phyloP scores from a whole-genome alignment of 768 basidiomycete genomes.

The Cystofilobasidium capitatum region DNA sequence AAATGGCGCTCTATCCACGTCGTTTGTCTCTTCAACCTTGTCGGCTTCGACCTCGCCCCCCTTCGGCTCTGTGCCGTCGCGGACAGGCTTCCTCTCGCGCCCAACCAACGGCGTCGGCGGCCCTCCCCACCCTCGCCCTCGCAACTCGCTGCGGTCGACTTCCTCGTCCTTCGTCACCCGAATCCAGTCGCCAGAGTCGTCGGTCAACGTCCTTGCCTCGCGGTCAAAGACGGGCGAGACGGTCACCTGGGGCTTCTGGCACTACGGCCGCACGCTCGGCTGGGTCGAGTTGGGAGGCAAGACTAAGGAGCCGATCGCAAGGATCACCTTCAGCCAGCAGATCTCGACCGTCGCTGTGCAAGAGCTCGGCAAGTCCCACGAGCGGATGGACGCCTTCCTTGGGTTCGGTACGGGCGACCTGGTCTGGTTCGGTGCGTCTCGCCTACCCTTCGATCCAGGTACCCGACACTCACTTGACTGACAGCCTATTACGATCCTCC shows the following conservation, averaged over 20 bases:
- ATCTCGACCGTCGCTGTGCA: constrained; percentile 92
- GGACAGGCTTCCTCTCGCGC: not conserved
- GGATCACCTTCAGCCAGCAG: constrained; percentile 72
- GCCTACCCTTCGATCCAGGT: constrained; percentile 37
- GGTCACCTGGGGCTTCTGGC: constrained; percentile 75
- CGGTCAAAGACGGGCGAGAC: constrained; percentile 58
- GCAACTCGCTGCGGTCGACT: constrained; percentile 80
- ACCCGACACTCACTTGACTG: not conserved
- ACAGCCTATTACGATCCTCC: not conserved
- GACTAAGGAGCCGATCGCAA: constrained; percentile 77
- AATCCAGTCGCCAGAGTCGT: constrained; percentile 67
- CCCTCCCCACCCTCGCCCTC: constrained; percentile 52
- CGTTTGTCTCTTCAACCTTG: constrained; percentile 1
- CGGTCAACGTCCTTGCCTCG: constrained; percentile 58
- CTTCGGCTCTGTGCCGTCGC: not conserved
- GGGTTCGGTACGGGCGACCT: constrained; percentile 70
- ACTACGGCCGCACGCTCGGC: constrained; percentile 67
- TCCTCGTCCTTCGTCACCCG: constrained; percentile 87
- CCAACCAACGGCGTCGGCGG: not conserved
- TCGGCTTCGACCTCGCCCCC: not conserved
- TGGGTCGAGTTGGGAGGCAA: constrained; percentile 83
- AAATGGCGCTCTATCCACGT: constrained; percentile 1
- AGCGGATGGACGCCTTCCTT: constrained; percentile 39
- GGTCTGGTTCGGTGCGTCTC: constrained; percentile 72
- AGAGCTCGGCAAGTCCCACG: constrained; percentile 59